These are phyloP conservation scores for Eudorina sp. DNA, from an alignment of 139 green algal species.

Conservation along the genomic window DNA sequence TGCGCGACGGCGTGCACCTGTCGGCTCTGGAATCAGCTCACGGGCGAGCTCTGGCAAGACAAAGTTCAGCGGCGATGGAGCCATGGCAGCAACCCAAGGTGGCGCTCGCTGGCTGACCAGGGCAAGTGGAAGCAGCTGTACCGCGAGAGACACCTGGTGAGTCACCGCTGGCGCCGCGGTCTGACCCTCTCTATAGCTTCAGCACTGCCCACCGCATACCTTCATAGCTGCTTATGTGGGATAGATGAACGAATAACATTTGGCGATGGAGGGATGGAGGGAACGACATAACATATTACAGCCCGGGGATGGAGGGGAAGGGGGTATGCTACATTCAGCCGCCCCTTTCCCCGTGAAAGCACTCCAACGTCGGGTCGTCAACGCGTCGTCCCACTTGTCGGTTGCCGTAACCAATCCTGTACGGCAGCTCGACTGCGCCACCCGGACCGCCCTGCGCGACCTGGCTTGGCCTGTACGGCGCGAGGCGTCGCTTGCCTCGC, in stretches of 20 bases:
- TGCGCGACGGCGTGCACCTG: conserved; percentile 17
- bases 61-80: background rate
- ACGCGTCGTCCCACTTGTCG: no score
- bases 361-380: no score
- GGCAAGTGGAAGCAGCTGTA: conserved; percentile 29
- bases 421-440: background rate
- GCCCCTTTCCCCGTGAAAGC: no score
- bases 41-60: background rate
- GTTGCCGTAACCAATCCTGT: no score
- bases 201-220: no score
- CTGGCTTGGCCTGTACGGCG: conserved; percentile 29
- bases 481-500: background rate
- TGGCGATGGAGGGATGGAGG: no score
- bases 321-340: no score
- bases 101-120: background rate
- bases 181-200: background rate
- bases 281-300: no score
- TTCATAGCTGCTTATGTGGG: no score
- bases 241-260: no score
- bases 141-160: conserved; percentile 22
- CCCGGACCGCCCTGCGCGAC: background rate
- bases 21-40: background rate
- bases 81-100: background rate
- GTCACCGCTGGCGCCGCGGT: background rate
- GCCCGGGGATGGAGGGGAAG: no score